phyloP scores from a whole-genome alignment of 73 alveolate species.

The Stentor coeruleus region DNA sequence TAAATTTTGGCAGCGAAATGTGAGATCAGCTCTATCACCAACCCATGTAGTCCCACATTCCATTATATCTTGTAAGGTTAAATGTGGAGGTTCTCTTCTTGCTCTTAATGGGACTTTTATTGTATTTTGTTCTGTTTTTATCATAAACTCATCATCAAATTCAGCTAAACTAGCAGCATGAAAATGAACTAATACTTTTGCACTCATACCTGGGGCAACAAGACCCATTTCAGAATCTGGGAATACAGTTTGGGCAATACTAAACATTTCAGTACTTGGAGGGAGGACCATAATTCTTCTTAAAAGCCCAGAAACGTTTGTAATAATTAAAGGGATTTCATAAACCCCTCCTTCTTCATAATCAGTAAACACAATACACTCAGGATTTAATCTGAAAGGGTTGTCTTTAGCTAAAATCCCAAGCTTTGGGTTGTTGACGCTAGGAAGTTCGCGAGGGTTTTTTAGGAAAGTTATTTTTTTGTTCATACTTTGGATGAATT shows the following conservation, averaged over 20 bases:
- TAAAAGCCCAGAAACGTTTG: conserved; percentile 73
- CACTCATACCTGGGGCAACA: conserved; percentile 93
- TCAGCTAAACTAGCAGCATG: conserved; percentile 87
- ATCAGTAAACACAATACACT: conserved; percentile 70
- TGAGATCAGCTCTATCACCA: conserved; percentile 90
- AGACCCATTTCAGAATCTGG: conserved; percentile 74
- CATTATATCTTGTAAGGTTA: conserved; percentile 72
- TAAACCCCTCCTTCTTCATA: conserved; percentile 83
- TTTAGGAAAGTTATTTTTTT: conserved; percentile 75
- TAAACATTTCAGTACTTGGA: conserved; percentile 76
- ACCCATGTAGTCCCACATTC: conserved; percentile 81
- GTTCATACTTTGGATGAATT: conserved; percentile 87
- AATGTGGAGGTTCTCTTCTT: conserved; percentile 88
- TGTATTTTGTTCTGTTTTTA: conserved; percentile 78
- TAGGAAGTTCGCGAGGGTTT: conserved; percentile 74
- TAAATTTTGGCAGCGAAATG: conserved; percentile 78
- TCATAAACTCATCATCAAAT: conserved; percentile 62
- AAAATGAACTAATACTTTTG: conserved; percentile 65
- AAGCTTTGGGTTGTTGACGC: conserved; percentile 43
- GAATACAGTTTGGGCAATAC: conserved; percentile 64
- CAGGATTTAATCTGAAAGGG: conserved; percentile 86
- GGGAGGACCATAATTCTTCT: conserved; percentile 77
- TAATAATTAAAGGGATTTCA: conserved; percentile 80
- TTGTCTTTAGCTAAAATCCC: conserved; percentile 52
- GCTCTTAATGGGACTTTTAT: conserved; percentile 83